A percentile compares a stretch with the other conserved stretches of the same genome.
phyloP scores from a whole-genome alignment of 2,329 filamentous ascomycete genomes.

The Aureobasidium lini region DNA sequence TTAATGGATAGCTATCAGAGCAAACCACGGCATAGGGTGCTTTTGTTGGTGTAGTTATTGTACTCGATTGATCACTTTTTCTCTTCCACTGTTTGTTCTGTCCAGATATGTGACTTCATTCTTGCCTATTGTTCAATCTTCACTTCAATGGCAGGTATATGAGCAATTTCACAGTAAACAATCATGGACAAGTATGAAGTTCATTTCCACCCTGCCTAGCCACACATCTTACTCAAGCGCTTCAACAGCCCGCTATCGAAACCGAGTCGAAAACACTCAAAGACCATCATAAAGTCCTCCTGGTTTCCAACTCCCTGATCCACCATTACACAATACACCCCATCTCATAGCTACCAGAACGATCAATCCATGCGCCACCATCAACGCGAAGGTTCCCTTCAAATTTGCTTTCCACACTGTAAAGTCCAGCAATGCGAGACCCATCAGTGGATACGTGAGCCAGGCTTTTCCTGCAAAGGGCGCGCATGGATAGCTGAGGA shows the following conservation, averaged over 20 bases:
- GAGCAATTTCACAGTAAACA: too few species aligned
- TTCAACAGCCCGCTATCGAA: not conserved
- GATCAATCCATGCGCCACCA: slow-evolving; percentile 41
- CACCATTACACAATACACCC: not conserved
- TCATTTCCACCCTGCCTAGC: too few species aligned
- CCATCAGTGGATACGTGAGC: slow-evolving; percentile 59
- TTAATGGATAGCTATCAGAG: not conserved
- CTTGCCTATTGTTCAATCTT: too few species aligned
- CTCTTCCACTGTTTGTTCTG: not conserved
- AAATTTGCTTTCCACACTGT: slow-evolving; percentile 23
- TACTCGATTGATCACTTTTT: not conserved
- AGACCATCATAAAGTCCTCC: not conserved
- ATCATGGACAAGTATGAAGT: too few species aligned
- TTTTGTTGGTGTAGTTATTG: not conserved
- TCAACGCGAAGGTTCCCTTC: slow-evolving; percentile 33
- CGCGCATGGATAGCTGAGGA: slow-evolving; percentile 60
- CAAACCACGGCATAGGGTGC: not conserved
- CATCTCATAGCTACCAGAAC: slow-evolving; percentile 29
- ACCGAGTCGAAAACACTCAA: not conserved
- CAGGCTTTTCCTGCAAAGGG: slow-evolving; percentile 61
- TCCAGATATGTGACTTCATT: too few species aligned
- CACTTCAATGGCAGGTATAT: too few species aligned
- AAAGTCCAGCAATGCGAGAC: slow-evolving; percentile 64
- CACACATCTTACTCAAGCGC: too few species aligned
- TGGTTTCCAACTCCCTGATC: not conserved